Evolutionary conservation across 2,329 filamentous ascomycete genomes (phyloP), one percentile per base, ranked within the genome.

Genomic region (Cyphellophora europaea): DNA sequence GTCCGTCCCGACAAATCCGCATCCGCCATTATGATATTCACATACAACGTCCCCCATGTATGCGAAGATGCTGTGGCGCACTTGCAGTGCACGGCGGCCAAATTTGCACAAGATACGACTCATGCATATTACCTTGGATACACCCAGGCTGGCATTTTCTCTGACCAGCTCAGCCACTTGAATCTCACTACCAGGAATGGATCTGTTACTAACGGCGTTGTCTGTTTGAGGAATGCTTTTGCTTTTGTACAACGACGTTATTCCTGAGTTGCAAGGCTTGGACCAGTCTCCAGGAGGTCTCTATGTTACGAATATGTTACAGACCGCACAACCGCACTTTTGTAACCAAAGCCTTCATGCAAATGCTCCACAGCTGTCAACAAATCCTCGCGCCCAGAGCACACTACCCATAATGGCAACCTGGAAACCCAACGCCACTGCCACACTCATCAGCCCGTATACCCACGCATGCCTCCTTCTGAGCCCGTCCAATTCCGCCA

Each of bases 401-500:
- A 89, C 58, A 40, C 79, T 77, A 0, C 85, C 85, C 77, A 89
- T 84, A 12, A 88, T 69, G 1, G 74, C 64, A 15, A 87, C 67
- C 66, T 83, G 57, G 8, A 80, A 46, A 8, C 63, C 66, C 38
- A 86, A 51, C 2, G 71, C 74, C 1, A 64, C 63, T 0, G 65
- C 52, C 3, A 88, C 70, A 49, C 81, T 89, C 12, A 30, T 34
- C 27, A 40, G 17, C 4, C 46, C 46, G 31, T 47, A 49, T 0
- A 74, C 42, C 59, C 86, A 91, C 4, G 77, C 72, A 53, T 75
- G 65, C 15, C 58, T 58, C 19, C 66, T 60, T 29, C 64, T 58
- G 36, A 79, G 49, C 4, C 59, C 58, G 17, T 57, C 65, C 43
- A 79, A 49, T 51, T 80, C 75, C 5, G 62, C 58, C 5, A 75